These are phyloP conservation scores for Bocquillonia castaneifolia DNA, from an alignment of 441 rosid genomes.

Conservation along the genomic window DNA sequence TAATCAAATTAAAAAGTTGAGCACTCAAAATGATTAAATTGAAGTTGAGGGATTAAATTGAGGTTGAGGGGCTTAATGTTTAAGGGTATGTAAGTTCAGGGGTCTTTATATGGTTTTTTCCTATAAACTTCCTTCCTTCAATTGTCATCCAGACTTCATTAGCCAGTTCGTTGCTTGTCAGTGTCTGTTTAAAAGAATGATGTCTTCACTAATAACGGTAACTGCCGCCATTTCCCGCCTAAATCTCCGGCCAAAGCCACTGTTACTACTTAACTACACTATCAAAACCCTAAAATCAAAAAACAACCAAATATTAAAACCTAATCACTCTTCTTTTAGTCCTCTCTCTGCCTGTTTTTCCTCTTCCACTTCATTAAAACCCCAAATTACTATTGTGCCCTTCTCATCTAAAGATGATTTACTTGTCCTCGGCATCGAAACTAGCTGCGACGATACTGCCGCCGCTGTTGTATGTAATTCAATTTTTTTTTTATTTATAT, in stretches of 20 bases:
- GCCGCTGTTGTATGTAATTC: constrained; percentile 67
- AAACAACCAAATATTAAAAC: not conserved
- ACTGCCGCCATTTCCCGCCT: constrained; percentile 48
- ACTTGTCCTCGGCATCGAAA: constrained; percentile 88
- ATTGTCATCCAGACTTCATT: too few species aligned
- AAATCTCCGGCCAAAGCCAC: constrained; percentile 29
- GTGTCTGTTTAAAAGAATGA: not conserved
- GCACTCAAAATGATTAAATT: too few species aligned
- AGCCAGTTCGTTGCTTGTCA: too few species aligned
- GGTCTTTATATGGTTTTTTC: too few species aligned
- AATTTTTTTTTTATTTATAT: not conserved
- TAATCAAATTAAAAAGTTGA: too few species aligned
- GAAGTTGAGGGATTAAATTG: too few species aligned
- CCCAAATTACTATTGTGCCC: constrained; percentile 6
- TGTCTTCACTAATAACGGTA: constrained; percentile 20
- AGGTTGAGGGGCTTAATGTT: too few species aligned
- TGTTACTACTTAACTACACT: constrained; percentile 20
- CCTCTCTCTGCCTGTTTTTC: constrained; percentile 20
- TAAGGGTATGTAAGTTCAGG: too few species aligned
- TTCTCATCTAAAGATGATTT: constrained; percentile 41
- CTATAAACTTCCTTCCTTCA: too few species aligned
- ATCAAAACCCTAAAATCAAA: constrained; percentile 20
- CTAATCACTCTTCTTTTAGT: constrained; percentile 16
- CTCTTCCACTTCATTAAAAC: constrained; percentile 20
- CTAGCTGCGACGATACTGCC: constrained; percentile 95